These are phyloP conservation scores for Tylopilus subfusipes DNA, from an alignment of 768 basidiomycete genomes.

Conservation along the genomic window DNA sequence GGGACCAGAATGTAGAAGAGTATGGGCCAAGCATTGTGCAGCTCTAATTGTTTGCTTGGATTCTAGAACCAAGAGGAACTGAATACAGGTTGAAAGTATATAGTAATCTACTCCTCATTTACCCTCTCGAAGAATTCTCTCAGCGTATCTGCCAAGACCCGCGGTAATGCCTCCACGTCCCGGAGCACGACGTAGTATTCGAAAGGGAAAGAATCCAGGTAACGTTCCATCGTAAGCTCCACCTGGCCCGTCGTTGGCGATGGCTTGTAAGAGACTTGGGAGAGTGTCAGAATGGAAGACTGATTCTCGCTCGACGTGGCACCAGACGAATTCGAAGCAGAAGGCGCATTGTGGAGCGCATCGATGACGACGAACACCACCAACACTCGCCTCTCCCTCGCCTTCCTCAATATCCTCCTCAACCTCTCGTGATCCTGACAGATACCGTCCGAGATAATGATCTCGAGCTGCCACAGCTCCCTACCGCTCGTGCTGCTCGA, in stretches of 20 bases:
- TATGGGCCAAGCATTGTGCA: neutral
- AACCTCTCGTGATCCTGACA: constrained; percentile 93
- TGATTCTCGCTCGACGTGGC: constrained; percentile 31
- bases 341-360: constrained; percentile 60
- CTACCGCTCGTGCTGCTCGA: constrained; percentile 55
- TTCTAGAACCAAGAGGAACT: neutral
- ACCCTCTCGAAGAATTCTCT: constrained; percentile 90
- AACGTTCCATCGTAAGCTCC: constrained; percentile 85
- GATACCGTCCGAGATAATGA: constrained; percentile 99
- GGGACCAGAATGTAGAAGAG: neutral
- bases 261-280: constrained; percentile 79
- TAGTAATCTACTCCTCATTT: constrained; percentile 49
- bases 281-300: constrained; percentile 89
- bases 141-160: constrained; percentile 82
- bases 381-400: constrained; percentile 88
- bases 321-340: constrained; percentile 10
- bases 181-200: constrained; percentile 95
- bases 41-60: constrained; percentile 1
- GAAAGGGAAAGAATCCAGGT: constrained; percentile 96
- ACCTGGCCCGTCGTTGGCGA: constrained; percentile 52
- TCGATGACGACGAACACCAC: constrained; percentile 96
- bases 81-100: neutral
- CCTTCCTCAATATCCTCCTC: constrained; percentile 73
- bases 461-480: constrained; percentile 95
- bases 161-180: constrained; percentile 86